These are phyloP conservation scores for Lepidium campestre DNA, from an alignment of 441 rosid species.

Conservation along the genomic window DNA sequence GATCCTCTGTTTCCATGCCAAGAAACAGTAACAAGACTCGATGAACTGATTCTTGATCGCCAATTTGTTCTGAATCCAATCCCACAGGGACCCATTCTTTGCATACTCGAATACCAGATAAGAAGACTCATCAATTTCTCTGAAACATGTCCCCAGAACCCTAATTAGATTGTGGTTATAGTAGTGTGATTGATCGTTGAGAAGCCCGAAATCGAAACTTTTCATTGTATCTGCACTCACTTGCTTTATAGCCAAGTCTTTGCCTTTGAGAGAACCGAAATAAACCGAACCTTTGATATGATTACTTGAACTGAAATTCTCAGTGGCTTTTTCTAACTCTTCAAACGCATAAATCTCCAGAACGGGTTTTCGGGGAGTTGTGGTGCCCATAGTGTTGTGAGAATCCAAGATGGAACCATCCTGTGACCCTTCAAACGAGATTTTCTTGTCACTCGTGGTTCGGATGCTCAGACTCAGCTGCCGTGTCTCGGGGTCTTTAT, in stretches of 20 bases:
- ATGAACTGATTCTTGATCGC: slow-evolving; percentile 94
- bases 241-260: slow-evolving; percentile 66
- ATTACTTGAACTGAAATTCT: slow-evolving; percentile 64
- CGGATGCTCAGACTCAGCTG: slow-evolving; percentile 72
- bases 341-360: slow-evolving; percentile 53
- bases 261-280: slow-evolving; percentile 75
- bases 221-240: slow-evolving; percentile 30
- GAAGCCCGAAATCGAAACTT: slow-evolving; percentile 46
- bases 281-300: slow-evolving; percentile 72
- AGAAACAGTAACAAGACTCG: slow-evolving; percentile 81
- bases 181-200: slow-evolving; percentile 46
- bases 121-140: slow-evolving; percentile 34
- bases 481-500: slow-evolving; percentile 57
- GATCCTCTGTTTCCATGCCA: slow-evolving; percentile 88
- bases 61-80: slow-evolving; percentile 87
- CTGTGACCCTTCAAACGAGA: slow-evolving; percentile 77
- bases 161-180: slow-evolving; percentile 70
- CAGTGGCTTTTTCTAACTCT: slow-evolving; percentile 75
- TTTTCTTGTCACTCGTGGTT: slow-evolving; percentile 81
- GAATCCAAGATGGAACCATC: slow-evolving; percentile 37
- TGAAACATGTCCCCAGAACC: slow-evolving; percentile 61
- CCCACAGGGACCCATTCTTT: slow-evolving; percentile 79
- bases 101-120: slow-evolving; percentile 81
- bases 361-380: slow-evolving; percentile 39
- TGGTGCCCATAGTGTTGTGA: slow-evolving; percentile 30